Conservation (phyloP, 345 rosid genomes). For the Acer saccharum region DNA sequence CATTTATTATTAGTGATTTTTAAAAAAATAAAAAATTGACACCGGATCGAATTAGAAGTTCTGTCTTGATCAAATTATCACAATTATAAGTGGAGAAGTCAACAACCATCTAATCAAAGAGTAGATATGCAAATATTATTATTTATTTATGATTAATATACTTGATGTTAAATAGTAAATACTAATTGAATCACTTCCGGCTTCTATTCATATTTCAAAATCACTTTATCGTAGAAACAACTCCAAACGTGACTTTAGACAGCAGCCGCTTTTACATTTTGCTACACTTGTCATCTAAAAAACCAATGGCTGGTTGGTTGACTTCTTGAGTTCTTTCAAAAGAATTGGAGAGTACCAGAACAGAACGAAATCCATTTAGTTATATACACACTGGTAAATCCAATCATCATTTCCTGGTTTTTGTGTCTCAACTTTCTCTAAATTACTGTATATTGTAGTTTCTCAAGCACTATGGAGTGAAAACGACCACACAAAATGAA, state of each 20-base stretch:
- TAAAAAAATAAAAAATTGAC: too few species aligned
- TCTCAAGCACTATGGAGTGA: neutral
- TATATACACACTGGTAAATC: too few species aligned
- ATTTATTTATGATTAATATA: neutral
- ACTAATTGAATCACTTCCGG: too few species aligned
- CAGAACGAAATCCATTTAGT: neutral
- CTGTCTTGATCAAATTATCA: too few species aligned
- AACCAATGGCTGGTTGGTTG: neutral
- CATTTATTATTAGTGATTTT: too few species aligned
- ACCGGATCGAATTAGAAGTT: too few species aligned
- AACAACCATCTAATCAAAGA: too few species aligned
- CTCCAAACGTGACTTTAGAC: neutral
- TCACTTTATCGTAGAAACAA: neutral
- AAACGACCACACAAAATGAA: neutral
- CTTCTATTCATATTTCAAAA: too few species aligned
- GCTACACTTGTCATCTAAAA: neutral
- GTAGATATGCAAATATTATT: too few species aligned
- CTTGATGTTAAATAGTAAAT: neutral
- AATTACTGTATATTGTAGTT: neutral
- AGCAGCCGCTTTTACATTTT: neutral
- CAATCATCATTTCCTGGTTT: neutral
- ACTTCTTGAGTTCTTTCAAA: neutral
- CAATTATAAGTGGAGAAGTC: too few species aligned
- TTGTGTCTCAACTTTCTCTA: neutral
- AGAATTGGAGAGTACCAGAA: neutral